These are phyloP conservation scores for Eucalyptus pauciflora DNA, from an alignment of 345 rosid species.

Conservation along the genomic window DNA sequence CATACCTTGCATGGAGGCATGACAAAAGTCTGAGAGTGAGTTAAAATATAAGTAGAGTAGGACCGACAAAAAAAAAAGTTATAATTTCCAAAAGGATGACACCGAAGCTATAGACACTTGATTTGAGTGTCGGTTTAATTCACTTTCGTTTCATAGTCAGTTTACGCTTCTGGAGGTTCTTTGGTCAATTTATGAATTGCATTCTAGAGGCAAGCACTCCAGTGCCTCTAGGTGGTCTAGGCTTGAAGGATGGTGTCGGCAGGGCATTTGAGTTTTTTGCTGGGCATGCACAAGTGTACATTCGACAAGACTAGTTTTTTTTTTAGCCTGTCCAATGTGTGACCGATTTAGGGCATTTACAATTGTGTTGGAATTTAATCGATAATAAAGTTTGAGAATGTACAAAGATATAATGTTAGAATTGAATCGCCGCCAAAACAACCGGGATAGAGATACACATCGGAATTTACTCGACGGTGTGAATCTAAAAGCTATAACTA, in stretches of 20 bases:
- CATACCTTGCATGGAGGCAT: too few relatives aligned
- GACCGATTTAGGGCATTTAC: neutral
- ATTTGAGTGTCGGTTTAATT: conserved; percentile 49
- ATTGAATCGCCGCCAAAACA: too few relatives aligned
- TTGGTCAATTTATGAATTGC: neutral
- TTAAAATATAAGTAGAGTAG: too few relatives aligned
- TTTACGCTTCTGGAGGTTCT: neutral
- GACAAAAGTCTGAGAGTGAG: too few relatives aligned
- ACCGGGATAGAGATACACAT: fast-evolving
- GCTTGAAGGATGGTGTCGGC: conserved; percentile 65
- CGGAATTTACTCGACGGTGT: too few relatives aligned
- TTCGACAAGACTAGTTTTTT: neutral
- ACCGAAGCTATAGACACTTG: conserved; percentile 77
- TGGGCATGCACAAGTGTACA: conserved; percentile 29
- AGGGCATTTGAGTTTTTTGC: conserved; percentile 90
- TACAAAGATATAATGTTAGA: too few relatives aligned
- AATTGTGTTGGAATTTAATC: too few relatives aligned
- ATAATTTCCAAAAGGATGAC: conserved; percentile 85
- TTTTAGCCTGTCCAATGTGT: neutral
- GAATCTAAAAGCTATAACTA: too few relatives aligned
- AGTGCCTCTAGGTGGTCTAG: conserved; percentile 73
- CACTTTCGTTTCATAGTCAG: neutral
- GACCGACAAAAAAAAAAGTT: neutral
- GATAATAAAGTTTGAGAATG: too few relatives aligned
- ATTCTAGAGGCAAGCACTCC: conserved; percentile 50